Conservation (phyloP, 1,139 yeast genomes). For the Kurtzmaniella quercitrusa region DNA sequence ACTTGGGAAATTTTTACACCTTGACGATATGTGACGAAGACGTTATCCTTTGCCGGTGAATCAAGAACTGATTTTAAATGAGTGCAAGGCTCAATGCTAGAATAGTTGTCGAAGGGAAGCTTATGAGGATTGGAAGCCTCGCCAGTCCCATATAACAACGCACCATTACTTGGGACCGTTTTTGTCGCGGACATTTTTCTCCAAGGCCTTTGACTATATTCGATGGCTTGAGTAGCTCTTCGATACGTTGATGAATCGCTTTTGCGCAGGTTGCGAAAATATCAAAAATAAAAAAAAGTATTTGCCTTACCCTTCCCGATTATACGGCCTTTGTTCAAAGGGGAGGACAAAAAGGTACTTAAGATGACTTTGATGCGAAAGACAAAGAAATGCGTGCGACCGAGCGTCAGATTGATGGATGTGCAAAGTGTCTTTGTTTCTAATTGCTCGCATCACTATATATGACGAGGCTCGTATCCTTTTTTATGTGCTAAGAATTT, state of each 20-base stretch:
- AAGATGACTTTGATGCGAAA: too few relatives aligned
- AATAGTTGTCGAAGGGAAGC: constrained; percentile 24
- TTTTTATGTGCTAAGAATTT: too few relatives aligned
- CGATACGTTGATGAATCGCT: not conserved
- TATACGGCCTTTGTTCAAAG: too few relatives aligned
- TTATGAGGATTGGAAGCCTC: constrained; percentile 9
- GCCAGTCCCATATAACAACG: not conserved
- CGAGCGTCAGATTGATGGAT: too few relatives aligned
- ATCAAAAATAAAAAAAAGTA: too few relatives aligned
- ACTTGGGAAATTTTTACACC: constrained; percentile 49
- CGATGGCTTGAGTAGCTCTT: constrained; percentile 1
- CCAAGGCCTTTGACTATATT: not conserved
- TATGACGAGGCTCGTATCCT: too few relatives aligned
- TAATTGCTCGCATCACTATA: too few relatives aligned
- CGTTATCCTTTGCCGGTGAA: constrained; percentile 53
- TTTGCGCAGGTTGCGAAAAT: not conserved
- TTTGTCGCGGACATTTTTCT: constrained; percentile 12
- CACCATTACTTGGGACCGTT: constrained; percentile 10
- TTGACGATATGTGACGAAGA: constrained; percentile 53
- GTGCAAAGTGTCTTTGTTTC: too few relatives aligned
- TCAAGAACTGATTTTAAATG: constrained; percentile 53
- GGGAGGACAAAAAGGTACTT: too few relatives aligned
- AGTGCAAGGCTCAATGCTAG: constrained; percentile 44
- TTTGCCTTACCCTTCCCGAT: too few relatives aligned
- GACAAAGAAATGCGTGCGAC: too few relatives aligned